A percentile compares a stretch with the other conserved stretches of the same genome.
phyloP scores from a whole-genome alignment of 768 basidiomycete species.

The Phlebiopsis gigantea region DNA sequence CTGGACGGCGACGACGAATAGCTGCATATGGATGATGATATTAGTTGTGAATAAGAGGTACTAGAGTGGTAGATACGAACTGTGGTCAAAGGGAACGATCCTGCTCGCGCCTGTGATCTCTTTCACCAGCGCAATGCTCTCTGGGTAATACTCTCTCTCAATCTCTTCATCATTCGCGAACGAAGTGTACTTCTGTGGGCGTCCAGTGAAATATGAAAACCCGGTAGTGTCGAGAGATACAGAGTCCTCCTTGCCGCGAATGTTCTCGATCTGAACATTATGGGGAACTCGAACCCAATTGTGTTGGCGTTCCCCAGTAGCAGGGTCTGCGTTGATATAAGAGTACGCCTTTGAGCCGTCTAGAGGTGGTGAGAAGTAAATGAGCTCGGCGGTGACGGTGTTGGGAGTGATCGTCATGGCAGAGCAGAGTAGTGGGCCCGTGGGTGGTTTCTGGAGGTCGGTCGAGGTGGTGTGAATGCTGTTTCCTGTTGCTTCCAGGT shows the following conservation, averaged over 20 bases:
- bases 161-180: constrained; percentile 52
- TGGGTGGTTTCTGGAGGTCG: no score
- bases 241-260: constrained; percentile 44
- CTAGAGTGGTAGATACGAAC: constrained; percentile 29
- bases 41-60: not conserved
- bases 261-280: constrained; percentile 41
- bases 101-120: constrained; percentile 52
- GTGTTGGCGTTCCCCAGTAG: constrained; percentile 24
- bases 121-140: constrained; percentile 55
- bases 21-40: constrained; percentile 26
- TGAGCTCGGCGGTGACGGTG: constrained; percentile 26
- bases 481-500: not conserved
- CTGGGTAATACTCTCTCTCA: constrained; percentile 51
- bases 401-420: constrained; percentile 13
- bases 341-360: constrained; percentile 26
- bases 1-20: constrained; percentile 37
- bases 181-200: constrained; percentile 37
- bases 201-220: constrained; percentile 40
- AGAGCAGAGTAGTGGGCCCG: no score
- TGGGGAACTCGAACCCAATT: constrained; percentile 33
- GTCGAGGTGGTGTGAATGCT: not conserved
- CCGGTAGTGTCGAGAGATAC: constrained; percentile 45
- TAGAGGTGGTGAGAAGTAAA: constrained; percentile 27
- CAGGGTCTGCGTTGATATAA: constrained; percentile 21
- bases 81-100: constrained; percentile 64